Evolutionary conservation across 352 stramenopile species (phyloP).

Genomic region (Globisporangium carolinianum): DNA sequence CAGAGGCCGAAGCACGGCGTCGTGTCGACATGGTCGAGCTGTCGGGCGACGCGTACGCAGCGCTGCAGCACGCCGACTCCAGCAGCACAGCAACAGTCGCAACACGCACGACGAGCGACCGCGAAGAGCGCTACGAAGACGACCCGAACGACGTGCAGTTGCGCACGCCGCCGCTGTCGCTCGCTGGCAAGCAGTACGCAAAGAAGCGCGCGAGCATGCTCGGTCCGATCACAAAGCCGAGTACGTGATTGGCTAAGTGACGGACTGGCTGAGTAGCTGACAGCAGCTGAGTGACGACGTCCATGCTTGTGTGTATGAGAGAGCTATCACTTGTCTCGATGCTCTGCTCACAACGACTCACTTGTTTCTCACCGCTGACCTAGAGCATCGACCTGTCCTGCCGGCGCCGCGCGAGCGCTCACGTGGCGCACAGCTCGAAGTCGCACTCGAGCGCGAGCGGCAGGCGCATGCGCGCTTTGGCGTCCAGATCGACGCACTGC

Average conservation of each 20-base stretch:
- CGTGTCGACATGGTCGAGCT: constrained; percentile 52
- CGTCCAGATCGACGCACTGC: constrained; percentile 36
- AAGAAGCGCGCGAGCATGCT: constrained; percentile 71
- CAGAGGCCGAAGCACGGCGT: constrained; percentile 46
- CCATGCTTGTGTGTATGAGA: neutral
- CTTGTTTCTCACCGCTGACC: neutral
- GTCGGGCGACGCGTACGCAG: constrained; percentile 39
- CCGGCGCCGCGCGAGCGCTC: constrained; percentile 41
- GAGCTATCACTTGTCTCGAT: no score
- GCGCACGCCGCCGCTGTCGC: neutral
- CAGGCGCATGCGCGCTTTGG: constrained; percentile 35
- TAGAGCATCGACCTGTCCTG: constrained; percentile 20
- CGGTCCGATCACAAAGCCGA: constrained; percentile 56
- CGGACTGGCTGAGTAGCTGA: neutral
- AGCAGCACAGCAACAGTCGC: neutral
- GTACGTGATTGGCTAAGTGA: constrained; percentile 12
- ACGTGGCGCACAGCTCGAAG: constrained; percentile 63
- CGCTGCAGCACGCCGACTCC: neutral
- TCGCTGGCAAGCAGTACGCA: constrained; percentile 28
- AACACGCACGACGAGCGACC: neutral
- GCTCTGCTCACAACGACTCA: no score
- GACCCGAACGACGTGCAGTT: constrained; percentile 1
- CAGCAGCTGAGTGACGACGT: neutral
- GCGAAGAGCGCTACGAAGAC: constrained; percentile 8
- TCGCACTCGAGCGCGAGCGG: constrained; percentile 47